Conservation (phyloP, 352 stramenopile species). For the Lagenidium giganteum region DNA sequence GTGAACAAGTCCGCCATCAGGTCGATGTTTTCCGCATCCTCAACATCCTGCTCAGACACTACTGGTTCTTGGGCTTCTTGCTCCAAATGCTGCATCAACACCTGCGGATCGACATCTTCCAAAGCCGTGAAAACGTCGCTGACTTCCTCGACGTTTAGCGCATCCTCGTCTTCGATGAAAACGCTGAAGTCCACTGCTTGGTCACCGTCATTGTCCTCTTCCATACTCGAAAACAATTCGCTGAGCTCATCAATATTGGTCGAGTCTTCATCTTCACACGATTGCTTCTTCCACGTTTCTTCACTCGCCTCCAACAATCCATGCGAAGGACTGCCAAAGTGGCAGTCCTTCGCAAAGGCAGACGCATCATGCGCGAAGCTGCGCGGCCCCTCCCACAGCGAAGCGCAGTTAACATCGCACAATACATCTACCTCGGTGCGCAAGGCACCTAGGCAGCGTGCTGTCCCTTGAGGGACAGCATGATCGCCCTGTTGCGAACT, state of each 20-base stretch:
- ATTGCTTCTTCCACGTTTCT: constrained; percentile 9
- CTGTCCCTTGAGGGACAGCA: too few relatives aligned
- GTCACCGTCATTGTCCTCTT: constrained; percentile 27
- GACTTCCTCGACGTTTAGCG: constrained; percentile 51
- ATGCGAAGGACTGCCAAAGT: constrained; percentile 2
- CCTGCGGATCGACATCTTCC: constrained; percentile 16
- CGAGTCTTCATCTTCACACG: constrained; percentile 23
- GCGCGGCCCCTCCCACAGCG: background rate
- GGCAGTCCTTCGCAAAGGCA: constrained; percentile 4
- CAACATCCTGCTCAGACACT: background rate
- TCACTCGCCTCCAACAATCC: constrained; percentile 9
- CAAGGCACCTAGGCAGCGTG: too few relatives aligned
- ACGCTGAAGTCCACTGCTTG: constrained; percentile 35
- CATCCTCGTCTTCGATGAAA: constrained; percentile 44
- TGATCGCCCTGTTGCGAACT: too few relatives aligned
- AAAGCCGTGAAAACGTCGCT: constrained; percentile 40
- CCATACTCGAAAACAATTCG: constrained; percentile 47
- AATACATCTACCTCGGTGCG: too few relatives aligned
- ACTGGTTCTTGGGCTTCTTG: constrained; percentile 1
- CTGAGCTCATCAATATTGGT: constrained; percentile 45
- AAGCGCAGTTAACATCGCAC: background rate
- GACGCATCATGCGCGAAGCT: too few relatives aligned
- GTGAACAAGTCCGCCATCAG: constrained; percentile 31
- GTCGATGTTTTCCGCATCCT: constrained; percentile 34
- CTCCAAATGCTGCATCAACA: constrained; percentile 3